A percentile compares a stretch with the other conserved stretches of the same genome.
Conservation (phyloP, 345 rosid species). For the Linum trigynum region DNA sequence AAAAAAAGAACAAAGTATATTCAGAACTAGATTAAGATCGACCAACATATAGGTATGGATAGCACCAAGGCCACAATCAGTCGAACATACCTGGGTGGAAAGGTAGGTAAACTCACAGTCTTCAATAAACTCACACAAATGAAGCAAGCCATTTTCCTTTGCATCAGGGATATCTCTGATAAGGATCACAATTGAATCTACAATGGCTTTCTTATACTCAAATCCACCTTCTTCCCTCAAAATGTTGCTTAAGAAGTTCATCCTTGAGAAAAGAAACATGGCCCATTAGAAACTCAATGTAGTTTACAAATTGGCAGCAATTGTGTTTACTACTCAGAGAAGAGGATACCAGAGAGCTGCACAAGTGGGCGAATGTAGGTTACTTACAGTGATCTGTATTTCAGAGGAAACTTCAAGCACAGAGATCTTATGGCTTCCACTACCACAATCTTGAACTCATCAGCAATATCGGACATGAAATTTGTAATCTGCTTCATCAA, state of each 20-base stretch:
- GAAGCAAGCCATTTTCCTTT: slow-evolving; percentile 93
- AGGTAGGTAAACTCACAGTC: slow-evolving; percentile 99
- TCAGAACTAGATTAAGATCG: background rate
- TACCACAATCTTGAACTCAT: slow-evolving; percentile 97
- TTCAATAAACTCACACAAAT: slow-evolving; percentile 96
- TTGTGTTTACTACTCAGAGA: background rate
- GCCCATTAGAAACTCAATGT: background rate
- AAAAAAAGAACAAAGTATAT: slow-evolving; percentile 8
- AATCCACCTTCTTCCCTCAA: slow-evolving; percentile 99
- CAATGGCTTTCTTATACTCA: slow-evolving; percentile 94
- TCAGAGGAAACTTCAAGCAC: slow-evolving; percentile 91
- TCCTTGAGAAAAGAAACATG: slow-evolving; percentile 41
- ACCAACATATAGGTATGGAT: background rate
- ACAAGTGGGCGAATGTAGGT: background rate
- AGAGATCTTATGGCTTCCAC: slow-evolving; percentile 94
- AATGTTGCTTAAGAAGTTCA: slow-evolving; percentile 97
- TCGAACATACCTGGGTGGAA: slow-evolving; percentile 70
- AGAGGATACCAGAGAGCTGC: background rate
- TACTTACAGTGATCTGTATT: slow-evolving; percentile 88
- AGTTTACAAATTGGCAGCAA: background rate
- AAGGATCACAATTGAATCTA: slow-evolving; percentile 92
- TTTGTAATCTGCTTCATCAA: slow-evolving; percentile 97
- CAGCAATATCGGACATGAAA: slow-evolving; percentile 98
- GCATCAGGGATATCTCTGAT: slow-evolving; percentile 97
- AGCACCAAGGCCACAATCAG: slow-evolving; percentile 9